Conservation (phyloP, 1,284 basidiomycete genomes). For the Marasmius tenuissimus region DNA sequence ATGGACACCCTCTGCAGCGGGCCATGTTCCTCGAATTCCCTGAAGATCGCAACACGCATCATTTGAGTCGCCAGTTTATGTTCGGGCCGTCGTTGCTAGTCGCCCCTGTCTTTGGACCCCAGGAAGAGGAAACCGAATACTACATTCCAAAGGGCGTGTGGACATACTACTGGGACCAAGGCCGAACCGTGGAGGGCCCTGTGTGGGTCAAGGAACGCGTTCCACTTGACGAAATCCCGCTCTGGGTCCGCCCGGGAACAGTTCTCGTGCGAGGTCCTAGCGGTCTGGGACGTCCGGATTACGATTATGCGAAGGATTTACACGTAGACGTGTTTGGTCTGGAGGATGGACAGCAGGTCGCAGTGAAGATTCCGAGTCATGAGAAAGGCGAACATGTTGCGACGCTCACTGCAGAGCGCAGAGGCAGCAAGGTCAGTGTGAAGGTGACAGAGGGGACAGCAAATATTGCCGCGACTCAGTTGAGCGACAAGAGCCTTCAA, state of each 20-base stretch:
- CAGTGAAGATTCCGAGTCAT: conserved; percentile 44
- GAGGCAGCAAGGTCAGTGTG: conserved; percentile 27
- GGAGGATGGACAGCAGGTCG: conserved; percentile 40
- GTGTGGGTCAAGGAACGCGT: conserved; percentile 58
- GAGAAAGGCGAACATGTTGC: conserved; percentile 38
- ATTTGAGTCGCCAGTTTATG: conserved; percentile 72
- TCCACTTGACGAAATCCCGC: conserved; percentile 59
- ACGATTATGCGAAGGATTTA: conserved; percentile 53
- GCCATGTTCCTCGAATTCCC: conserved; percentile 78
- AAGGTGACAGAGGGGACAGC: conserved; percentile 21
- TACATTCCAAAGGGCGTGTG: conserved; percentile 71
- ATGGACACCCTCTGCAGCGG: conserved; percentile 65
- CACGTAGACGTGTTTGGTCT: conserved; percentile 57
- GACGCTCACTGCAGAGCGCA: conserved; percentile 34
- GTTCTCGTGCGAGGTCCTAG: conserved; percentile 58
- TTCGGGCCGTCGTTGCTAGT: conserved; percentile 70
- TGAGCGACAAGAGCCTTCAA: not conserved
- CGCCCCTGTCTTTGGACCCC: conserved; percentile 68
- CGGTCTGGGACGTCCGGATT: conserved; percentile 61
- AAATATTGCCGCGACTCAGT: conserved; percentile 5
- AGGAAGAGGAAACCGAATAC: conserved; percentile 59
- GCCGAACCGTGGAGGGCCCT: conserved; percentile 48
- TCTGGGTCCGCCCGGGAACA: conserved; percentile 62
- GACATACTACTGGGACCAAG: conserved; percentile 62
- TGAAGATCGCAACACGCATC: conserved; percentile 61